phyloP scores from a whole-genome alignment of 2,329 filamentous ascomycete genomes.

The Botrytis porri region DNA sequence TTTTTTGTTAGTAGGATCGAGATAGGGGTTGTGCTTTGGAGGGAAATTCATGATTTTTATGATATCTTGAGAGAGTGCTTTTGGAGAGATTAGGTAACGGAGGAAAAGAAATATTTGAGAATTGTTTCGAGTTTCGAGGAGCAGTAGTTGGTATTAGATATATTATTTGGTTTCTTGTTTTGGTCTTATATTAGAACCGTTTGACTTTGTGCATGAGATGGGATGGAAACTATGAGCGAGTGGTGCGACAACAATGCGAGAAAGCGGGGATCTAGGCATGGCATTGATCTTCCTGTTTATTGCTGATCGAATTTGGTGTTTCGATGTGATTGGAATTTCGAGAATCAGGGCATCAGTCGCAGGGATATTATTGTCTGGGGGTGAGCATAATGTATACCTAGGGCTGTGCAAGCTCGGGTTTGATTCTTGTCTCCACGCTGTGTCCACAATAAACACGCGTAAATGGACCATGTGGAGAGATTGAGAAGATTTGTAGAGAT shows the following conservation, averaged over 20 bases:
- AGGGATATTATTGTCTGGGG: background rate
- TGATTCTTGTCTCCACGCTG: slow-evolving; percentile 1
- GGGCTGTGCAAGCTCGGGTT: background rate
- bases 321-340: background rate
- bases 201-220: background rate
- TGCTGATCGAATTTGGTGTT: slow-evolving; percentile 4
- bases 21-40: slow-evolving; percentile 13
- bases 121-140: slow-evolving; percentile 1
- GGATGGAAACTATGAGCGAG: background rate
- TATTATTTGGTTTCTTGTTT: background rate
- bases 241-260: slow-evolving; percentile 4
- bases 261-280: background rate
- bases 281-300: background rate
- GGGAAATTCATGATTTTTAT: slow-evolving; percentile 6
- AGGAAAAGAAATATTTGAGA: background rate
- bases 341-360: slow-evolving; percentile 5
- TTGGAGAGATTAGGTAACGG: background rate
- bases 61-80: background rate
- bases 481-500: background rate
- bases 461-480: slow-evolving; percentile 1
- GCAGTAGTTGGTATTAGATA: slow-evolving; percentile 2
- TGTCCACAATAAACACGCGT: slow-evolving; percentile 10
- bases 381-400: slow-evolving; percentile 14
- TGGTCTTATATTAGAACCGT: background rate
- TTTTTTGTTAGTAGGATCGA: slow-evolving; percentile 14